Evolutionary conservation across 306 rosid species (phyloP), one percentile per base, ranked within the genome.

Genomic region (Corylus avellana): DNA sequence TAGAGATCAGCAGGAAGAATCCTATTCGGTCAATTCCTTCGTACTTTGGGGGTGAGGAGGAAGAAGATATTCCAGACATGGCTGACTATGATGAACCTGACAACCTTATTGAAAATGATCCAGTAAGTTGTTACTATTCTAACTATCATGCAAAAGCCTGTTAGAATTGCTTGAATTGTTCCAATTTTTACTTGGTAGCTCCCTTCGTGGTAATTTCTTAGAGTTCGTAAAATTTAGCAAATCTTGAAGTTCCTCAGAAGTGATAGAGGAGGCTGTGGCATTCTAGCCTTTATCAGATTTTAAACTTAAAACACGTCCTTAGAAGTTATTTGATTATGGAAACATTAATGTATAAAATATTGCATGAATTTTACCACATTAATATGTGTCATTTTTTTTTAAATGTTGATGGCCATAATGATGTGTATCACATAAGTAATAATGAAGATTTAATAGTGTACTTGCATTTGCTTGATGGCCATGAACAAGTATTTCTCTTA

Each of bases 41-140:
- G 2, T 83, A 87, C 82, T 81, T 82, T 82, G 95, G 95, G 73
- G 90, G 81, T 29, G 95, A 89, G 8, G 97, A 92, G 53, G 97
- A 91, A 44, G 98, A 92, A 0, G 98, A 91, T 85, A 91, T 94
- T 76, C 98, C 98, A 18, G 97, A 94, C 83, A 90, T 94, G 93
- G 91, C 89, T 67, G 94, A 90, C 81, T 91, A 77, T 85, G 91
- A 88, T 76, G 98, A 92, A 76, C 70, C 86, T 82, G 94, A 86
- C 85, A 92, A 94, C 74, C 48, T 88, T 81, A 80, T 91, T 46
- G 92, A 86, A 80, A 85, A 83, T 22, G 98, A 94, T 85, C 90
- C 97, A 35, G 98, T 94, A 86, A 85, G 98, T 82, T 54, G 44
- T 67, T 72, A 47, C 62, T 12, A 58, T 27, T 27, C 75, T 70